A percentile compares a stretch with the other conserved stretches of the same genome.
These are phyloP conservation scores for Exophiala calicioides DNA, from an alignment of 2,329 filamentous ascomycete genomes.

Conservation along the genomic window DNA sequence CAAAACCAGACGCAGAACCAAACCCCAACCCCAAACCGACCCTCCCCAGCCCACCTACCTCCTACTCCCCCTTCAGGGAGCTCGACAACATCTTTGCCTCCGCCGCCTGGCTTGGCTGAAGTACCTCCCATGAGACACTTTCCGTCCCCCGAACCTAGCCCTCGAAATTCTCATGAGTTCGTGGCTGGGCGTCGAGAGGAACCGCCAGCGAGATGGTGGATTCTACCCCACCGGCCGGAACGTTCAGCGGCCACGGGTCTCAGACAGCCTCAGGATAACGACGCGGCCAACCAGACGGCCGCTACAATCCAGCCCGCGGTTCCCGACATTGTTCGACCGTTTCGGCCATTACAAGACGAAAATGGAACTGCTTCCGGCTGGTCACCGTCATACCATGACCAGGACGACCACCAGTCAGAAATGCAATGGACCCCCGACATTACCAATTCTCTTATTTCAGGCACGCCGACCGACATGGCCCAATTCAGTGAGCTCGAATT, in stretches of 20 bases:
- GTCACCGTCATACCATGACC: too few relatives aligned
- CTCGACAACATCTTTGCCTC: constrained; percentile 2
- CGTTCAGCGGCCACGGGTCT: neutral
- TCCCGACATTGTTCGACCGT: constrained; percentile 6
- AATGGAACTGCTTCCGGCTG: constrained; percentile 1
- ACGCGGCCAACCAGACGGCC: neutral
- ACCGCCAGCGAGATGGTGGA: neutral
- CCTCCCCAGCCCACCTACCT: constrained; percentile 2
- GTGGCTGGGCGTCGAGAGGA: neutral
- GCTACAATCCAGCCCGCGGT: constrained; percentile 9
- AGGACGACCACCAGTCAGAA: constrained; percentile 5
- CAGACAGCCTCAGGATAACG: neutral
- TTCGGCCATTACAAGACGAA: constrained; percentile 5
- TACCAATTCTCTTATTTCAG: constrained; percentile 10
- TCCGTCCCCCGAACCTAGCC: constrained; percentile 14
- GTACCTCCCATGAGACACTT: constrained; percentile 11
- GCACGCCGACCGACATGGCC: constrained; percentile 11
- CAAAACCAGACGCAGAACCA: too few relatives aligned
- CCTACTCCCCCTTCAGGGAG: constrained; percentile 9
- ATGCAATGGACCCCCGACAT: constrained; percentile 11
- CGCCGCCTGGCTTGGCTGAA: constrained; percentile 1
- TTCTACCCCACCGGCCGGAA: neutral
- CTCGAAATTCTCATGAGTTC: constrained; percentile 6
- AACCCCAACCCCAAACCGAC: neutral
- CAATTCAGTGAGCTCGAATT: constrained; percentile 11